Base-by-base conservation (phyloP, 176 grass and related monocot genomes). In the Oryza brachyantha region DNA sequence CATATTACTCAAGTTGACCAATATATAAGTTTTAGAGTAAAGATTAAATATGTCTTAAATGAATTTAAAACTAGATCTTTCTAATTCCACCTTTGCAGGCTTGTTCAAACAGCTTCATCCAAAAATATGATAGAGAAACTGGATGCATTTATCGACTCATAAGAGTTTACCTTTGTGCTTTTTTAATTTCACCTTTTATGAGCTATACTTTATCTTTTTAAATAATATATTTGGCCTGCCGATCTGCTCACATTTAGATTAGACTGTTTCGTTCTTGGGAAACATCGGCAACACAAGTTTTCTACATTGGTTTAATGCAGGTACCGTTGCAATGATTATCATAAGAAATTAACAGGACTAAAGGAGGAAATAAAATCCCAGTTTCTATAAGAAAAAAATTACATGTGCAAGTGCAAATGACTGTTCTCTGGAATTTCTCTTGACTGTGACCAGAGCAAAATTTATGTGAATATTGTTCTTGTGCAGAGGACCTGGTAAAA, bases 401-500 rank as follows among this genome's bases (percentile, higher is more conserved):
- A n/a, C n/a, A n/a, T n/a, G n/a, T 21, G 10, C 12, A 64, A 25
- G 59, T 62, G n/a, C n/a, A 68, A 28, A 48, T 50, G 6, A 73
- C 40, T 24, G 10, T 66, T 37, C 12, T 28, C 14, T 72, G 22
- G 29, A 77, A 42, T 81, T 79, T 86, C 43, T 39, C 85, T 45
- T 78, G 66, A 21, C 14, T 80, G 2, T 58, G 52, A 69, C 27
- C 36, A 72, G 42, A 86, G 1, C 25, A 84, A n/a, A n/a, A 84
- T 50, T 86, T 63, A 63, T 81, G 27, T 89, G 24, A 52, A 16
- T 71, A 54, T 60, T 81, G 32, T 83, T 83, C 66, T 54, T 64
- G 17, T 79, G 65, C 85, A 98, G 95, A 98, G 90, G 90, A 92
- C 75, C 85, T 98, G 78, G 95, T 93, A 63, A 89, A 88, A 68